phyloP scores from a whole-genome alignment of 129 eudicot species.

The Artemisia tridentata region DNA sequence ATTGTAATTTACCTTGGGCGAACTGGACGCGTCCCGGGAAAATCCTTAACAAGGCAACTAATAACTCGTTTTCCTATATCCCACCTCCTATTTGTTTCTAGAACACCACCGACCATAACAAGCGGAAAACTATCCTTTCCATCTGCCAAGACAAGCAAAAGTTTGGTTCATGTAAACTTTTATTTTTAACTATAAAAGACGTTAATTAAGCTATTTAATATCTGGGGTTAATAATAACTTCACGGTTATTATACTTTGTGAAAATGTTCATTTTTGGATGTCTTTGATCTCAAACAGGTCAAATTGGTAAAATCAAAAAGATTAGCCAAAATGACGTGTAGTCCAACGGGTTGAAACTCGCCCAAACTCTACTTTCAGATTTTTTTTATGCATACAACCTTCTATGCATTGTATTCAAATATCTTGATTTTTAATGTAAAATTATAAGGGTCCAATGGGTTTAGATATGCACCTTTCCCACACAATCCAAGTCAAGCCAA shows the following conservation, averaged over 20 bases:
- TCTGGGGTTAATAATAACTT: too few species aligned
- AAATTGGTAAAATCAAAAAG: too few species aligned
- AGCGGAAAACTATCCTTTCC: conserved; percentile 70
- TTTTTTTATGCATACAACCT: too few species aligned
- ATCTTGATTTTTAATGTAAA: not conserved
- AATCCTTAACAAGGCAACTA: conserved; percentile 63
- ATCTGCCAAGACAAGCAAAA: conserved; percentile 43
- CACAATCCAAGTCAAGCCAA: conserved; percentile 78
- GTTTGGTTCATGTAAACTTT: not conserved
- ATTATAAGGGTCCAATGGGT: not conserved
- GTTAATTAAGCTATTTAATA: too few species aligned
- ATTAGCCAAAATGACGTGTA: too few species aligned
- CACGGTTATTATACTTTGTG: too few species aligned
- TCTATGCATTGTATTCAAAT: not conserved
- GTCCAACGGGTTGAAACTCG: too few species aligned
- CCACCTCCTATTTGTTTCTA: conserved; percentile 87
- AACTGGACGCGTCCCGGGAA: conserved; percentile 64
- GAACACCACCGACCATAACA: conserved; percentile 96
- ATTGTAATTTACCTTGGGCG: conserved; percentile 56
- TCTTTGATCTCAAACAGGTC: too few species aligned
- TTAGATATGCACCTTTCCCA: conserved; percentile 61
- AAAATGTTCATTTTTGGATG: too few species aligned
- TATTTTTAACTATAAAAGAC: not conserved
- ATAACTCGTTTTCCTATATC: conserved; percentile 82
- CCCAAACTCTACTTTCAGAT: too few species aligned